Evolutionary conservation across 2,329 filamentous ascomycete species (phyloP).

Genomic region (Phyllosticta citrichinensis): DNA sequence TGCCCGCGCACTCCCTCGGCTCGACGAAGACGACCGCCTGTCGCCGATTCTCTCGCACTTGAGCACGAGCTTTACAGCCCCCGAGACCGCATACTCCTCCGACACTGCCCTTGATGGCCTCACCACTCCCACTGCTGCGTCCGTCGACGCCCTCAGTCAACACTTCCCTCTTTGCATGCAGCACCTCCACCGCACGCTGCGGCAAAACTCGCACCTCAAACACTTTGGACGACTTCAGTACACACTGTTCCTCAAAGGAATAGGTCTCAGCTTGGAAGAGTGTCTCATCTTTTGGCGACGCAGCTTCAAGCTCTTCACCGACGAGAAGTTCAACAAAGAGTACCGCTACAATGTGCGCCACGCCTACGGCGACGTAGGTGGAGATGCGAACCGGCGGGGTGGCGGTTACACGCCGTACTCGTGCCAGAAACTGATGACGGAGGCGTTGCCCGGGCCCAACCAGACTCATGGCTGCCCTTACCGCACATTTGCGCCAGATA

Average conservation of each 20-base stretch:
- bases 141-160: constrained; percentile 63
- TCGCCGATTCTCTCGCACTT: constrained; percentile 67
- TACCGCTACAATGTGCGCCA: constrained; percentile 98
- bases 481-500: constrained; percentile 81
- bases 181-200: constrained; percentile 74
- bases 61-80: constrained; percentile 92
- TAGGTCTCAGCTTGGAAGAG: constrained; percentile 86
- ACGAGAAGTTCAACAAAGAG: constrained; percentile 94
- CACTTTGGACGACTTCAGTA: constrained; percentile 92
- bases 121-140: constrained; percentile 47
- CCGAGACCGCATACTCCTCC: constrained; percentile 69
- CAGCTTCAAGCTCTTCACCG: constrained; percentile 74
- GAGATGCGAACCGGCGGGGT: constrained; percentile 76
- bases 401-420: constrained; percentile 84
- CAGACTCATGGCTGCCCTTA: constrained; percentile 97
- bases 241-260: constrained; percentile 90
- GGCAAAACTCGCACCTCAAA: constrained; percentile 83
- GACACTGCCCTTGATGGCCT: constrained; percentile 68
- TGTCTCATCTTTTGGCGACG: constrained; percentile 85
- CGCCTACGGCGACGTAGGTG: constrained; percentile 87
- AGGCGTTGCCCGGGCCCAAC: constrained; percentile 75
- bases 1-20: constrained; percentile 76
- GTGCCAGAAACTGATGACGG: constrained; percentile 89
- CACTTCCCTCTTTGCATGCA: constrained; percentile 94
- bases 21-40: constrained; percentile 93